These are phyloP conservation scores for Fusarium sp. DNA, from an alignment of 2,329 filamentous ascomycete species.

Conservation along the genomic window DNA sequence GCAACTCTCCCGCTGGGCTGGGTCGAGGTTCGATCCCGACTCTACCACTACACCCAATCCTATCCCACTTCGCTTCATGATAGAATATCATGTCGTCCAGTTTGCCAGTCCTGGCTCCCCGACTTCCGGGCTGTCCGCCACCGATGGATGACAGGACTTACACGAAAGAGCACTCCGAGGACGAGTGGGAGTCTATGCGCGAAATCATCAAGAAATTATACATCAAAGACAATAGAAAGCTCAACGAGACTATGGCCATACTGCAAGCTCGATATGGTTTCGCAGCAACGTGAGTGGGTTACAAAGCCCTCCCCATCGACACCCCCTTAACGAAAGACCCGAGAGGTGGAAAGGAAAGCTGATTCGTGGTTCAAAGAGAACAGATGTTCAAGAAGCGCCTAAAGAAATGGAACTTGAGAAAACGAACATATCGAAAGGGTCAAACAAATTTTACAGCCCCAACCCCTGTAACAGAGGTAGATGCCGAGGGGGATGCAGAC, in stretches of 20 bases:
- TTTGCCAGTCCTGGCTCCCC: conserved; percentile 50
- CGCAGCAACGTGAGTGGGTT: conserved; percentile 51
- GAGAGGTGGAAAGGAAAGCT: conserved; percentile 17
- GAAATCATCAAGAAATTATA: conserved; percentile 50
- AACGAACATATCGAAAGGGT: conserved; percentile 50
- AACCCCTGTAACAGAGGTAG: neutral
- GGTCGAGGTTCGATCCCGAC: neutral
- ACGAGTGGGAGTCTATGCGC: conserved; percentile 50
- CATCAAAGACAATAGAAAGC: conserved; percentile 51
- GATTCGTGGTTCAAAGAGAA: conserved; percentile 44
- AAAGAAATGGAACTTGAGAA: conserved; percentile 54
- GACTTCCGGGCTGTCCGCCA: conserved; percentile 46
- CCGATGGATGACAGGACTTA: conserved; percentile 42
- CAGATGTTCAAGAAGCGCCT: conserved; percentile 56
- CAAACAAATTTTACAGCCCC: conserved; percentile 34
- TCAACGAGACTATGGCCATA: conserved; percentile 52
- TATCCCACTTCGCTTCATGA: conserved; percentile 30
- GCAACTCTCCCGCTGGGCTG: neutral
- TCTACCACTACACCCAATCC: conserved; percentile 1
- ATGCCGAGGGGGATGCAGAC: neutral
- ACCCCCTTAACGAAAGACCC: neutral
- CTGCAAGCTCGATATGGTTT: conserved; percentile 51
- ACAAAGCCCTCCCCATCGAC: neutral
- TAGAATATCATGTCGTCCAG: conserved; percentile 40
- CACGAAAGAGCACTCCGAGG: conserved; percentile 51